Percentiles rank a stretch among this genome's conserved stretches.
phyloP scores from a whole-genome alignment of 345 rosid species.

The Arabidopsis arenosa region DNA sequence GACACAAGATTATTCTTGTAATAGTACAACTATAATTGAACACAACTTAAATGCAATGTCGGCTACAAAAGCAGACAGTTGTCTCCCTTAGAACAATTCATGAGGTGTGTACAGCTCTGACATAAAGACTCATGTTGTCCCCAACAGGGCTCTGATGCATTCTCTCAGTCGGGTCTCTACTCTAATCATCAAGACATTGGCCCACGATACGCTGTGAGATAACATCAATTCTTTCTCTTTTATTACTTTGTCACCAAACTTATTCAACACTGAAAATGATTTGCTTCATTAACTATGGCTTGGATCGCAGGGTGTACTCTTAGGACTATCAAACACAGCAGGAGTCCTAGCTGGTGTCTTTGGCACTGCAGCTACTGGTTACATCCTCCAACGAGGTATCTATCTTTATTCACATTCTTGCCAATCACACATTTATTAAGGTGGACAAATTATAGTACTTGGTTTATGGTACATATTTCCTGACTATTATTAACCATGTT shows the following conservation, averaged over 20 bases:
- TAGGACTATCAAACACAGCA: constrained; percentile 93
- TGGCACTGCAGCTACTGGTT: constrained; percentile 96
- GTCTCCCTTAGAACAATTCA: constrained; percentile 23
- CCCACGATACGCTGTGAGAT: constrained; percentile 89
- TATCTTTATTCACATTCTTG: constrained; percentile 3
- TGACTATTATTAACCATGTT: background rate
- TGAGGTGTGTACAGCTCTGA: constrained; percentile 29
- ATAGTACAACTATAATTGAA: constrained; percentile 28
- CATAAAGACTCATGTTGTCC: constrained; percentile 34
- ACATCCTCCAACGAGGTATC: constrained; percentile 86
- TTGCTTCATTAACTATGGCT: constrained; percentile 25
- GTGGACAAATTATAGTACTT: too few species aligned
- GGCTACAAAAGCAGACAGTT: constrained; percentile 25
- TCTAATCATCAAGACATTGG: constrained; percentile 99
- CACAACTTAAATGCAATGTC: constrained; percentile 34
- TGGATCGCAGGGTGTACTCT: constrained; percentile 75
- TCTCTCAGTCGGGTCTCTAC: constrained; percentile 96
- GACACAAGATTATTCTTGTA: constrained; percentile 19
- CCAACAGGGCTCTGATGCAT: constrained; percentile 90
- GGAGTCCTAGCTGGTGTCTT: constrained; percentile 97
- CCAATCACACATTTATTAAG: background rate
- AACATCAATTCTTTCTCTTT: constrained; percentile 12
- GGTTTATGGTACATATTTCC: too few species aligned
- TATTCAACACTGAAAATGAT: constrained; percentile 18
- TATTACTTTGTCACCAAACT: constrained; percentile 11